Evolutionary conservation across 495 filamentous ascomycete genomes (phyloP).

Genomic region (Aspergillus baeticus): DNA sequence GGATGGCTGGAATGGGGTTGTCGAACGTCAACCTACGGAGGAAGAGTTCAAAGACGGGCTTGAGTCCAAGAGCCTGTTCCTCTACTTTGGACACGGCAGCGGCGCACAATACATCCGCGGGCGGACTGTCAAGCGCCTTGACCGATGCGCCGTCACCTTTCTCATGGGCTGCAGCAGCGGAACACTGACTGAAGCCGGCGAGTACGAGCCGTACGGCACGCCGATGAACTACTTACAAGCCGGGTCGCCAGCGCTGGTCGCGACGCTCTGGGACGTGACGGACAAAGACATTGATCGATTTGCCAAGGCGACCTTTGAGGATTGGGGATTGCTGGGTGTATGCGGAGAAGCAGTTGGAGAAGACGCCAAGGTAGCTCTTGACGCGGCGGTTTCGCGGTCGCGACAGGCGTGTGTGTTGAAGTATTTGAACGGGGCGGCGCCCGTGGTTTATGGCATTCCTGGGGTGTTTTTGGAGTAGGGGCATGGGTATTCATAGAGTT

Average conservation of each 20-base stretch:
- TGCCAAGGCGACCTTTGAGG: constrained; percentile 68
- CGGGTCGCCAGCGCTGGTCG: constrained; percentile 78
- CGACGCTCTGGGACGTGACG: constrained; percentile 95
- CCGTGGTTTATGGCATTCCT: constrained; percentile 92
- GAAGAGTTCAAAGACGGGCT: constrained; percentile 67
- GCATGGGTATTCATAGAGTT: constrained; percentile 1
- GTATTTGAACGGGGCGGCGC: constrained; percentile 90
- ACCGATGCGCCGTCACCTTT: constrained; percentile 74
- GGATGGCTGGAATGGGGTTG: constrained; percentile 62
- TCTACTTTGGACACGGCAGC: constrained; percentile 96
- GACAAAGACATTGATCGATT: constrained; percentile 96
- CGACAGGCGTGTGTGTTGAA: constrained; percentile 74
- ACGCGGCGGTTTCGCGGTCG: constrained; percentile 74
- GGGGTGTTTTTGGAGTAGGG: constrained; percentile 63
- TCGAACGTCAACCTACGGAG: constrained; percentile 69
- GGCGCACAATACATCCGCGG: constrained; percentile 91
- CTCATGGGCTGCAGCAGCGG: constrained; percentile 92
- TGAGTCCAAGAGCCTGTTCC: constrained; percentile 60
- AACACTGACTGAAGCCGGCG: constrained; percentile 71
- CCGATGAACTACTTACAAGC: constrained; percentile 89
- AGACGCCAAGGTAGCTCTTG: constrained; percentile 47
- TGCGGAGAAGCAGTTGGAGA: not conserved
- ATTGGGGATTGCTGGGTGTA: constrained; percentile 73
- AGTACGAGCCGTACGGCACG: constrained; percentile 86
- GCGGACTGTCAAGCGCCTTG: constrained; percentile 72